These are phyloP conservation scores for Metschnikowia chrysomelidarum DNA, from an alignment of 805 yeast genomes.

Conservation along the genomic window DNA sequence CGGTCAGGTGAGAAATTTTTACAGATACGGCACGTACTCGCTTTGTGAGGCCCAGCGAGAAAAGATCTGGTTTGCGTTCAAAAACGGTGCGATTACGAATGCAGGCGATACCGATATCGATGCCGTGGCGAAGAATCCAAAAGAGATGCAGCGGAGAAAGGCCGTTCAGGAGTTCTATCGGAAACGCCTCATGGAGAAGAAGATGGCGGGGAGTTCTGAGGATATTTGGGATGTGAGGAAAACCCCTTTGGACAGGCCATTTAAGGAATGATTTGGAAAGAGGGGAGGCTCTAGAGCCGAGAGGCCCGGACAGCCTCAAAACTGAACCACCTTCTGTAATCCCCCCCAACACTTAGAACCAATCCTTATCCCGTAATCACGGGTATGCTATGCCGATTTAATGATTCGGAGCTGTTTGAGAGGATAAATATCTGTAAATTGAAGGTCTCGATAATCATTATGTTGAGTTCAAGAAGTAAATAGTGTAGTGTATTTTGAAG, in stretches of 20 bases:
- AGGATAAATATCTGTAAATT: not conserved
- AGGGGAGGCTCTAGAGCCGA: not conserved
- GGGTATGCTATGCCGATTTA: too few species aligned
- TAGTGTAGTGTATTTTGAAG: too few species aligned
- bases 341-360: too few species aligned
- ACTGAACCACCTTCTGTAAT: too few species aligned
- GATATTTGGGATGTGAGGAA: constrained; percentile 71
- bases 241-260: constrained; percentile 36
- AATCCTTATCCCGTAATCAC: too few species aligned
- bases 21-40: constrained; percentile 77
- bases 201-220: constrained; percentile 72
- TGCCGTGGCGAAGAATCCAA: constrained; percentile 29
- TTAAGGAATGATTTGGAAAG: constrained; percentile 25
- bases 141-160: constrained; percentile 49
- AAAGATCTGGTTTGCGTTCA: constrained; percentile 78
- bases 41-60: constrained; percentile 67
- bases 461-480: too few species aligned
- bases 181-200: constrained; percentile 56
- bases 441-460: too few species aligned
- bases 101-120: constrained; percentile 33
- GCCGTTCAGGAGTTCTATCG: constrained; percentile 71
- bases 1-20: constrained; percentile 82
- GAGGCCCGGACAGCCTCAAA: too few species aligned
- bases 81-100: constrained; percentile 40
- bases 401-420: constrained; percentile 1